Base-by-base conservation (phyloP, 352 stramenopile genomes). In the Phytophthora brassicae region DNA sequence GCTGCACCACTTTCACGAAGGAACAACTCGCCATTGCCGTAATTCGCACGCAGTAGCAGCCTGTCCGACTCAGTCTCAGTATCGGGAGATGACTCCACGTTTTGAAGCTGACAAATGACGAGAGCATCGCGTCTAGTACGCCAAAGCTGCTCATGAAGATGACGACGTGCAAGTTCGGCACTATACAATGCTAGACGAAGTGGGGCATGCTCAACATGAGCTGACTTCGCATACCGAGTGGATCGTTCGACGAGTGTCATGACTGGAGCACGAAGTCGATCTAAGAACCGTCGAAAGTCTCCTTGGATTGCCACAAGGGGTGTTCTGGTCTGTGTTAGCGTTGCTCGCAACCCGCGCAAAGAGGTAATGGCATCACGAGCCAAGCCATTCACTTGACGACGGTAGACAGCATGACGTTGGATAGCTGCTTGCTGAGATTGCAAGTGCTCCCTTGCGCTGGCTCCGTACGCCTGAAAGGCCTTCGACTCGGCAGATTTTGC, bases 141-240 rank as follows among this genome's bases (percentile, higher is more conserved):
- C 84, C 84, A 92, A 26, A 92, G 53, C 46, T 92, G 81, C 8
- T 92, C 83, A 48, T 90, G 81, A 47, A 92, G 58, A 48, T 92
- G 83, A 20, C 69, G 74, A 4, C 79, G 68, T 17, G 77, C 70
- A 28, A 82, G 67, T 45, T 89, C 75, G 2, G 75, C 61, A 11
- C 58, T 67, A 5, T 58, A 47, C 4, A 90, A 47, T 36, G 81
- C 79, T 3, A 70, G 20, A 2, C 79, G 69, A 38, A 92, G 58
- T 1, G 82, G 80, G 12, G 68, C 61, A 60, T 85, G 81, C 33
- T 92, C 83, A 4, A 72, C 59, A 50, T 83, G 68, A 2, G 79
- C 81, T 43, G 78, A 51, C 8, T 75, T 64, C 6, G 74, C 81
- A 41, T 77, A 90, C 14, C 62, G 57, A n/a, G 66, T 60, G 11